Percentiles rank a stretch among this genome's conserved stretches.
Conservation (phyloP, 2,329 filamentous ascomycete species). For the Nemania sp. region DNA sequence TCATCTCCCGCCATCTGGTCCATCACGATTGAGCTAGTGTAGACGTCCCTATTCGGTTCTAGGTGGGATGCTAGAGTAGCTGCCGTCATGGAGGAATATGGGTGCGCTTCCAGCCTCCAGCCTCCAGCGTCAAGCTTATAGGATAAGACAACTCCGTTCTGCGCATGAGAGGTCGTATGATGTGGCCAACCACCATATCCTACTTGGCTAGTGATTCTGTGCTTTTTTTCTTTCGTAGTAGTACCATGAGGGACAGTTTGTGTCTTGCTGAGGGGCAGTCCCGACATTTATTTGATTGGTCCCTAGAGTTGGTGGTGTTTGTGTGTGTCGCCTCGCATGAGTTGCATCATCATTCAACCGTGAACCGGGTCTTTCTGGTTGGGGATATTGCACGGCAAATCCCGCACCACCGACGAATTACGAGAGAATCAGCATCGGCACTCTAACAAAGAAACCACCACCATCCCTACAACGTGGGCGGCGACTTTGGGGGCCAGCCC, state of each 20-base stretch:
- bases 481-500: background rate
- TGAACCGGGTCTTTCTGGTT: conserved; percentile 10
- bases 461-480: conserved; percentile 1
- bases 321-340: conserved; percentile 5
- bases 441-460: conserved; percentile 12
- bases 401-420: conserved; percentile 8
- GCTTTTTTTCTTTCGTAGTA: too few species aligned
- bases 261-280: background rate
- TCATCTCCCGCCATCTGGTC: background rate
- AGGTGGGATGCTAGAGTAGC: background rate
- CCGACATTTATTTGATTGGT: conserved; percentile 12
- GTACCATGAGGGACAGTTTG: background rate
- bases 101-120: background rate
- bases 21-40: background rate
- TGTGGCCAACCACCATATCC: conserved; percentile 5
- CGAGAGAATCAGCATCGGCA: background rate
- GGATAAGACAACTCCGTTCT: background rate
- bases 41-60: background rate
- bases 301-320: background rate
- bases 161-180: conserved; percentile 8
- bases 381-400: conserved; percentile 17
- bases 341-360: conserved; percentile 18
- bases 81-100: background rate
- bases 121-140: background rate
- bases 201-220: too few species aligned